Conservation (phyloP, 2,329 filamentous ascomycete species). For the Aspergillus terreus region DNA sequence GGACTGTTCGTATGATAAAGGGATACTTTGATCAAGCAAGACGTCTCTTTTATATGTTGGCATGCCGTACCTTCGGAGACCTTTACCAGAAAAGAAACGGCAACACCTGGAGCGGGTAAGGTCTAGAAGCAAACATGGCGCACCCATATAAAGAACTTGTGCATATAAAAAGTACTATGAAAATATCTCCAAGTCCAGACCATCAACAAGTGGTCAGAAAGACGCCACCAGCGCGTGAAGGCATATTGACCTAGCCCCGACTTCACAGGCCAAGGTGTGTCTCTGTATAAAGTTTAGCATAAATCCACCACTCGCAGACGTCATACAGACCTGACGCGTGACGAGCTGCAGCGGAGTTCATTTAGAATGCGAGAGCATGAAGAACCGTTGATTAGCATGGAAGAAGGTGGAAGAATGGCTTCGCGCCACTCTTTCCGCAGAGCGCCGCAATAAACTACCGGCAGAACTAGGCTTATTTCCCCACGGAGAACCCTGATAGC, state of each 20-base stretch:
- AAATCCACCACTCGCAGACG: background rate
- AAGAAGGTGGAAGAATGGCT: background rate
- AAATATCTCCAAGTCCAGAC: too few relatives aligned
- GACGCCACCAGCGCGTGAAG: background rate
- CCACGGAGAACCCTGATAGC: conserved; percentile 2
- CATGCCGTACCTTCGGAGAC: too few relatives aligned
- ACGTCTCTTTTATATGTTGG: too few relatives aligned
- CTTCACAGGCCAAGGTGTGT: background rate
- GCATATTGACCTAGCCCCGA: background rate
- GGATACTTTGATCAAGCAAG: background rate
- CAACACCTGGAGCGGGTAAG: too few relatives aligned
- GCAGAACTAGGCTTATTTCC: conserved; percentile 3
- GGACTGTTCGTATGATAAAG: background rate
- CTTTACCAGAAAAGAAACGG: too few relatives aligned
- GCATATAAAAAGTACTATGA: too few relatives aligned
- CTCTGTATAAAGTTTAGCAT: background rate
- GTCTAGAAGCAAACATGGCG: too few relatives aligned
- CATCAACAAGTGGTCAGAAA: background rate
- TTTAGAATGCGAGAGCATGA: background rate
- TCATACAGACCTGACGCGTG: too few relatives aligned
- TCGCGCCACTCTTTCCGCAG: background rate
- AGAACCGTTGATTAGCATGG: too few relatives aligned
- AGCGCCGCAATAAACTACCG: background rate
- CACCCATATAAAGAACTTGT: too few relatives aligned
- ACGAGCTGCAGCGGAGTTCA: too few relatives aligned